A percentile compares a stretch with the other conserved stretches of the same genome.
Conservation (phyloP, 73 alveolate genomes). For the Stentor coeruleus region DNA sequence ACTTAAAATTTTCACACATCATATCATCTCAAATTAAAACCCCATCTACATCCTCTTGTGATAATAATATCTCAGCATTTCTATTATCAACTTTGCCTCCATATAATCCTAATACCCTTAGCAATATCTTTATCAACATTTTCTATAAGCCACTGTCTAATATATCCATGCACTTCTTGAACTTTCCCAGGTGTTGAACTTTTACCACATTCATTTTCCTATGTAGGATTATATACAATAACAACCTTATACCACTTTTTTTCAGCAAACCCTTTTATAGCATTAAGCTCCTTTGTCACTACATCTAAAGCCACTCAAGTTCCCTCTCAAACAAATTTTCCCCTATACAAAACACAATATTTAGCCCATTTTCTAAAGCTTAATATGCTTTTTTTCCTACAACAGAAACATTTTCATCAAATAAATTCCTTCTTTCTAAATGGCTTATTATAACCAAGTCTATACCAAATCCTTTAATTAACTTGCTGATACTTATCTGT, state of each 20-base stretch:
- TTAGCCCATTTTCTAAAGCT: background rate
- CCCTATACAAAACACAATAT: background rate
- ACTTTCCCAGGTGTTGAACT: background rate
- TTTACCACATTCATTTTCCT: background rate
- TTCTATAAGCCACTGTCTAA: too few relatives aligned
- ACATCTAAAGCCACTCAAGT: background rate
- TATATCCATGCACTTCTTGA: too few relatives aligned
- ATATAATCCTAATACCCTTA: too few relatives aligned
- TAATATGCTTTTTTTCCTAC: too few relatives aligned
- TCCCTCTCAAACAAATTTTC: background rate
- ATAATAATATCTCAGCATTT: too few relatives aligned
- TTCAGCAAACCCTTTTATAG: background rate
- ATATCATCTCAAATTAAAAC: too few relatives aligned
- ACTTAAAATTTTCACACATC: too few relatives aligned
- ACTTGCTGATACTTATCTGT: constrained; percentile 90
- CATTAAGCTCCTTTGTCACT: background rate
- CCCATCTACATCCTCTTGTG: too few relatives aligned
- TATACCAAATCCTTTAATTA: constrained; percentile 67
- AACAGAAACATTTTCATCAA: constrained; percentile 41
- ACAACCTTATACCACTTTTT: background rate
- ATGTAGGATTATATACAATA: background rate
- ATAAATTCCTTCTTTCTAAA: constrained; percentile 76
- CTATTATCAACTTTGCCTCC: too few relatives aligned
- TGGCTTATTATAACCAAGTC: constrained; percentile 72
- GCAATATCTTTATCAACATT: too few relatives aligned